Conservation (phyloP, 495 filamentous ascomycete genomes). For the Recurvomyces mirabilis region DNA sequence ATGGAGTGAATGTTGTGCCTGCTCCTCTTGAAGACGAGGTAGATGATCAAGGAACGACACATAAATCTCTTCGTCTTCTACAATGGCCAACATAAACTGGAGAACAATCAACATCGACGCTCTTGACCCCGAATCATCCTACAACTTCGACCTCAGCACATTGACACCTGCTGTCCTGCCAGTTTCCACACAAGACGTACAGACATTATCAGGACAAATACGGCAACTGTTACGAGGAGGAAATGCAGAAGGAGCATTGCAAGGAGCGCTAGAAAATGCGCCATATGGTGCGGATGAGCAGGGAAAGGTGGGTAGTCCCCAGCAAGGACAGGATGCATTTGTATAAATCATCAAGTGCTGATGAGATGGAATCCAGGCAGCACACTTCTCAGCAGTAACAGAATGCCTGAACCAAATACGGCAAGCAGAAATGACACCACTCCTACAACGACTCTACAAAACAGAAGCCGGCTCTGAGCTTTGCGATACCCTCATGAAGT, state of each 20-base stretch:
- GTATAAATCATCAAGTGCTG: not conserved
- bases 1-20: too few relatives aligned
- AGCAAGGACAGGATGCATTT: not conserved
- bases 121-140: slow-evolving; percentile 72
- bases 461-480: slow-evolving; percentile 60
- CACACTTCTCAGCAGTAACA: slow-evolving; percentile 67
- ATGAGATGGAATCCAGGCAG: slow-evolving; percentile 39
- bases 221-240: slow-evolving; percentile 75
- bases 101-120: slow-evolving; percentile 90
- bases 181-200: slow-evolving; percentile 58
- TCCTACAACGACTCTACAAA: slow-evolving; percentile 63
- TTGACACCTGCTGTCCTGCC: slow-evolving; percentile 61
- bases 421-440: slow-evolving; percentile 77
- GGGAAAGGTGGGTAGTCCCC: slow-evolving; percentile 49
- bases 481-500: slow-evolving; percentile 67
- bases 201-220: slow-evolving; percentile 61
- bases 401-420: slow-evolving; percentile 87
- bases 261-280: slow-evolving; percentile 63
- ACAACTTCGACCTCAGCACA: slow-evolving; percentile 75
- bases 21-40: too few relatives aligned
- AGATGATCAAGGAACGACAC: too few relatives aligned
- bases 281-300: slow-evolving; percentile 59
- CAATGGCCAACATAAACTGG: slow-evolving; percentile 59
- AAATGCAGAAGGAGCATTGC: slow-evolving; percentile 73
- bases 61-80: not conserved